These are phyloP conservation scores for Heterobasidion parviporum DNA, from an alignment of 1,284 basidiomycete species.

Conservation along the genomic window DNA sequence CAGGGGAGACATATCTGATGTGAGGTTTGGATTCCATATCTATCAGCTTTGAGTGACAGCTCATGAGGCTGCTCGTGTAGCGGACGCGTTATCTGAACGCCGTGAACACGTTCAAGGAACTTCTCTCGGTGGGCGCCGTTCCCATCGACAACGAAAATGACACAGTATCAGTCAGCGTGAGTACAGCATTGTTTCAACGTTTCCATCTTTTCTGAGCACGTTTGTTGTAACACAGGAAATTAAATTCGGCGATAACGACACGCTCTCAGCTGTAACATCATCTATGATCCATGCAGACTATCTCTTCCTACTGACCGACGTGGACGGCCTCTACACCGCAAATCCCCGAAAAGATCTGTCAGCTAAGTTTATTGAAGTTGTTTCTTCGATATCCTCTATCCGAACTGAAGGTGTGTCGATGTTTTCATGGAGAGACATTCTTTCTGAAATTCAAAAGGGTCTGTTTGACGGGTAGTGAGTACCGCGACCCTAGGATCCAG, in stretches of 20 bases:
- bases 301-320: conserved; percentile 94
- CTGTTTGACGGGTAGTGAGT: conserved; percentile 50
- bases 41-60: conserved; percentile 1
- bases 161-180: conserved; percentile 88
- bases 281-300: conserved; percentile 98
- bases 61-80: conserved; percentile 29
- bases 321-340: conserved; percentile 92
- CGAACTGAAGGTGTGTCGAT: conserved; percentile 61
- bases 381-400: conserved; percentile 78
- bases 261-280: conserved; percentile 92
- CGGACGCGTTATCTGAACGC: conserved; percentile 91
- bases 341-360: conserved; percentile 88
- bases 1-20: conserved; percentile 93
- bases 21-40: conserved; percentile 31
- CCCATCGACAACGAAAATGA: conserved; percentile 97
- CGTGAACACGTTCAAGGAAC: conserved; percentile 85
- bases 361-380: conserved; percentile 76
- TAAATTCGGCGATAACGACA: conserved; percentile 99
- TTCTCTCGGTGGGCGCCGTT: conserved; percentile 85
- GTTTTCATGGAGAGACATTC: conserved; percentile 1
- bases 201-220: not conserved
- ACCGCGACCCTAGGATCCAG: conserved; percentile 88
- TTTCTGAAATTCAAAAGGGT: not conserved
- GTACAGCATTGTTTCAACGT: conserved; percentile 22
- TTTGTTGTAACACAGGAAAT: conserved; percentile 65